phyloP scores from a whole-genome alignment of 805 yeast species.

The Saccharomycopsis oosterbeekiorum region DNA sequence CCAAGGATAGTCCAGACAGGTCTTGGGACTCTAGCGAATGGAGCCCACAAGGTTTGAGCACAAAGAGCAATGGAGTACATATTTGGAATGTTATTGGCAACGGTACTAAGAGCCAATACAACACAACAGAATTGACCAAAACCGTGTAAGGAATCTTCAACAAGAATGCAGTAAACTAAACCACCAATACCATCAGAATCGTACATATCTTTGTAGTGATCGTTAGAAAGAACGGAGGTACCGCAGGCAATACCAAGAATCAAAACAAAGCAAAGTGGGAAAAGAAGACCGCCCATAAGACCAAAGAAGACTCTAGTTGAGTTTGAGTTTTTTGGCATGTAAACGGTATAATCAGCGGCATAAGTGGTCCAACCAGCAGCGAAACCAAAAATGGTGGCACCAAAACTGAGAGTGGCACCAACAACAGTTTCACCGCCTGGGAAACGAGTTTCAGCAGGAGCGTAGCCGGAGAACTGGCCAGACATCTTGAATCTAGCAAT shows the following conservation, averaged over 20 bases:
- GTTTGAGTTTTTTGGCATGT: conserved; percentile 62
- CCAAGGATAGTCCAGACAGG: conserved; percentile 72
- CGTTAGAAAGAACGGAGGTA: conserved; percentile 46
- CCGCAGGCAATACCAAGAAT: conserved; percentile 81
- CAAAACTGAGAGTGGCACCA: conserved; percentile 69
- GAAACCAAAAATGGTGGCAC: conserved; percentile 76
- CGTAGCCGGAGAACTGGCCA: conserved; percentile 41
- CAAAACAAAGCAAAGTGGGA: conserved; percentile 66
- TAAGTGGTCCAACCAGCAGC: conserved; percentile 94
- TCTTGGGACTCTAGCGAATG: conserved; percentile 69
- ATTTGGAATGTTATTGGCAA: conserved; percentile 88
- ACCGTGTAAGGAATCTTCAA: conserved; percentile 70
- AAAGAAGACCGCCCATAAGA: conserved; percentile 50
- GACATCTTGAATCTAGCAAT: conserved; percentile 67
- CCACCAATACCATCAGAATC: conserved; percentile 62
- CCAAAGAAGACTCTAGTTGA: conserved; percentile 51
- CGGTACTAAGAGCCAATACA: conserved; percentile 71
- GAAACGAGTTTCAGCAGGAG: conserved; percentile 32
- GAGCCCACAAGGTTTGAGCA: conserved; percentile 77
- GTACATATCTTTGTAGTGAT: conserved; percentile 42
- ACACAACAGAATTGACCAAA: conserved; percentile 90
- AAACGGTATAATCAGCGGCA: conserved; percentile 87
- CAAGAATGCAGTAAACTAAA: conserved; percentile 66
- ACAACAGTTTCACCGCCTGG: conserved; percentile 58
- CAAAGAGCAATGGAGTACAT: conserved; percentile 85